Evolutionary conservation across 352 stramenopile species (phyloP).

Genomic region (Blastocystis sp.): DNA sequence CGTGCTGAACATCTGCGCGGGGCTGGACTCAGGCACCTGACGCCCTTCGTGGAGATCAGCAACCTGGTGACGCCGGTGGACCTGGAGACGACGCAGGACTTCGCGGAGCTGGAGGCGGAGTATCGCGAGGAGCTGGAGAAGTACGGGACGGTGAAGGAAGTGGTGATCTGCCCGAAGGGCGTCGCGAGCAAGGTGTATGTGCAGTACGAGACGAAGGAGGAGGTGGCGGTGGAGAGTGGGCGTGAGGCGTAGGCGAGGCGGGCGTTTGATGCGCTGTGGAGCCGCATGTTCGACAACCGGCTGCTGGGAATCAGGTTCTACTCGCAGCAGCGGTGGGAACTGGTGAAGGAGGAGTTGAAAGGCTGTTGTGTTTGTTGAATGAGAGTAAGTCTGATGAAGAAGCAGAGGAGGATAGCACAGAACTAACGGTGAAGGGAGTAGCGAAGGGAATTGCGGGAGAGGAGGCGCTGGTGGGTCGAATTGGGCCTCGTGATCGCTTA

Average conservation of each 20-base stretch:
- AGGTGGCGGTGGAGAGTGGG: not conserved
- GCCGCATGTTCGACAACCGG: constrained; percentile 50
- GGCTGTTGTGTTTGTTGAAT: too few species aligned
- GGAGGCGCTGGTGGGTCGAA: too few species aligned
- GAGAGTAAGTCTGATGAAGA: too few species aligned
- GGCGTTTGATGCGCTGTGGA: constrained; percentile 38
- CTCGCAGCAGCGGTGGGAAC: constrained; percentile 13
- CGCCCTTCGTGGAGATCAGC: constrained; percentile 12
- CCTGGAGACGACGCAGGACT: not conserved
- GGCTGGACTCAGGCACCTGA: constrained; percentile 17
- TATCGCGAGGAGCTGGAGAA: constrained; percentile 7
- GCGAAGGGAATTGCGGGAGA: too few species aligned
- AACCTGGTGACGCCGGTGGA: constrained; percentile 47
- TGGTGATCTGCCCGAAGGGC: constrained; percentile 11
- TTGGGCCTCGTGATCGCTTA: too few species aligned
- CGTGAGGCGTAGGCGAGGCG: constrained; percentile 21
- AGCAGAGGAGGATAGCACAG: too few species aligned
- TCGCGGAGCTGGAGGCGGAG: constrained; percentile 20
- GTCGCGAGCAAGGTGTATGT: constrained; percentile 43
- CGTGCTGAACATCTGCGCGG: constrained; percentile 40
- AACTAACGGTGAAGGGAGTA: too few species aligned
- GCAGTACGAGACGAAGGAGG: not conserved
- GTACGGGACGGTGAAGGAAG: constrained; percentile 38
- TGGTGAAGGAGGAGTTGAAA: not conserved
- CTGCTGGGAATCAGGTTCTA: constrained; percentile 42